Evolutionary conservation across 2,329 filamentous ascomycete species (phyloP).

Genomic region (Ophiognomonia clavigignenti-juglandacearum): DNA sequence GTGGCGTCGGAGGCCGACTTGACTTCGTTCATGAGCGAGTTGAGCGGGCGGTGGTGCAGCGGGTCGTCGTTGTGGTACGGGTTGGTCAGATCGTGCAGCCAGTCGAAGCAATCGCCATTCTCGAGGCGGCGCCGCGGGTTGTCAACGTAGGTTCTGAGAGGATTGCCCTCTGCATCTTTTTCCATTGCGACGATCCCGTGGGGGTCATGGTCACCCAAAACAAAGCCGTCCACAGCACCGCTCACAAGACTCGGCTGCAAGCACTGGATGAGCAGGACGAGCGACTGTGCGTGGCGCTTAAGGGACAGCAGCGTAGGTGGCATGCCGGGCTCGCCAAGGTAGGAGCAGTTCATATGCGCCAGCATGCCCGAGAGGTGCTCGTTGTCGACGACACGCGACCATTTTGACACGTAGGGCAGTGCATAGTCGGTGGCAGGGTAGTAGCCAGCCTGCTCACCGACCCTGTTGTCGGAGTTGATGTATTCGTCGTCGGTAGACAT

Average conservation of each 20-base stretch:
- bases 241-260: slow-evolving; percentile 35
- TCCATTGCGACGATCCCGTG: slow-evolving; percentile 1
- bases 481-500: slow-evolving; percentile 19
- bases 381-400: slow-evolving; percentile 28
- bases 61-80: slow-evolving; percentile 46
- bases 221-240: slow-evolving; percentile 23
- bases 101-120: slow-evolving; percentile 50
- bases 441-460: slow-evolving; percentile 27
- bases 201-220: slow-evolving; percentile 3
- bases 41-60: slow-evolving; percentile 42
- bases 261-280: slow-evolving; percentile 46
- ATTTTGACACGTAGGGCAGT: slow-evolving; percentile 35
- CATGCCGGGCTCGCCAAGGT: slow-evolving; percentile 46
- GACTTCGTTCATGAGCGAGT: slow-evolving; percentile 41
- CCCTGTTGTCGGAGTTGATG: slow-evolving; percentile 8
- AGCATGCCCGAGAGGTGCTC: slow-evolving; percentile 28
- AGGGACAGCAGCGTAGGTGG: slow-evolving; percentile 52
- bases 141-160: background rate
- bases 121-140: slow-evolving; percentile 11
- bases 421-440: slow-evolving; percentile 35
- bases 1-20: slow-evolving; percentile 34
- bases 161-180: background rate
- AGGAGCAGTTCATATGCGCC: slow-evolving; percentile 51
- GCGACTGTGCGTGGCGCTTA: slow-evolving; percentile 57
- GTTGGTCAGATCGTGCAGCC: slow-evolving; percentile 44